A percentile compares a stretch with the other conserved stretches of the same genome.
Evolutionary conservation across 2,329 filamentous ascomycete genomes (phyloP).

Genomic region (Colletotrichum gloeosporioides): DNA sequence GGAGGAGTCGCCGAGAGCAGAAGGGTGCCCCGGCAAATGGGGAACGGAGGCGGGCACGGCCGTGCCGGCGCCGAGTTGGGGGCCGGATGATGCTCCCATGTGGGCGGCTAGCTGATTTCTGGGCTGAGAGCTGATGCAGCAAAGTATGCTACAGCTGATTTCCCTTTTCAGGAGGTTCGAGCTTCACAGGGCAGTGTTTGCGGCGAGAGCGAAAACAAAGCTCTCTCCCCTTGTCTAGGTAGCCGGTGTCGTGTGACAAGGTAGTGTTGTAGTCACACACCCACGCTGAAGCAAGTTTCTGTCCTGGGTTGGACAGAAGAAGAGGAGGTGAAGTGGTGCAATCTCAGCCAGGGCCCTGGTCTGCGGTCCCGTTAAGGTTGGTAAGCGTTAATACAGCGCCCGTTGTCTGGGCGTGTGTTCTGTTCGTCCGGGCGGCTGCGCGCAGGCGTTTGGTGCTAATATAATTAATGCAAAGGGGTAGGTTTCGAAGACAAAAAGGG

Average conservation of each 20-base stretch:
- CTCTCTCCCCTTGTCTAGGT: neutral
- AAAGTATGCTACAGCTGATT: neutral
- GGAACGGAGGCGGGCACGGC: conserved; percentile 5
- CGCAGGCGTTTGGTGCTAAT: neutral
- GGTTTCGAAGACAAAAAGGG: neutral
- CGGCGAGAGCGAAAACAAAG: neutral
- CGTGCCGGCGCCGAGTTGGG: conserved; percentile 8
- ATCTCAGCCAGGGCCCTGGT: conserved; percentile 2
- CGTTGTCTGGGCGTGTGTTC: neutral
- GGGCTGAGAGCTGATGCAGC: neutral
- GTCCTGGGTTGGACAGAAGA: neutral
- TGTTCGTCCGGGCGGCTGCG: neutral
- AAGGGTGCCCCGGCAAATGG: neutral
- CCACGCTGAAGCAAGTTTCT: neutral
- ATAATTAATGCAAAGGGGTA: neutral
- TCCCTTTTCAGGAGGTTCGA: neutral
- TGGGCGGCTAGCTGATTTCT: neutral
- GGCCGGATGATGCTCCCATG: conserved; percentile 8
- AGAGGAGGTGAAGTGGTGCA: neutral
- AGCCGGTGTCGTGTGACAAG: neutral
- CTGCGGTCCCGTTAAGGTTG: conserved; percentile 17
- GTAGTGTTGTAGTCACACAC: neutral
- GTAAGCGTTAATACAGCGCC: neutral
- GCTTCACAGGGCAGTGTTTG: neutral
- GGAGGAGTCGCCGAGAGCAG: neutral